A percentile compares a stretch with the other conserved stretches of the same genome.
These are phyloP conservation scores for Cryphonectria nitschkei DNA, from an alignment of 2,329 filamentous ascomycete genomes.

Conservation along the genomic window DNA sequence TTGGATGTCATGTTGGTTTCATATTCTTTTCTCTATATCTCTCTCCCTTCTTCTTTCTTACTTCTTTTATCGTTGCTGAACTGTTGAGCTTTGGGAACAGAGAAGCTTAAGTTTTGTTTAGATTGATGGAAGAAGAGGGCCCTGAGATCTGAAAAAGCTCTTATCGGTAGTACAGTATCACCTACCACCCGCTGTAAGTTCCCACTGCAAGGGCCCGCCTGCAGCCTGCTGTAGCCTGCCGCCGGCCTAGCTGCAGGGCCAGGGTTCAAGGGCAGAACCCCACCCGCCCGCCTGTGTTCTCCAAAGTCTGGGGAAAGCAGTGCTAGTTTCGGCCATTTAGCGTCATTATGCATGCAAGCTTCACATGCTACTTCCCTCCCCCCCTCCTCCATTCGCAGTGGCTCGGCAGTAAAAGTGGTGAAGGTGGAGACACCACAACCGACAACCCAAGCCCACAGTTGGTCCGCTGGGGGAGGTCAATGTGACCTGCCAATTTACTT, in stretches of 20 bases:
- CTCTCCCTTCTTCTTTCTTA: neutral
- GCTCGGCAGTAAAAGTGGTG: conserved; percentile 4
- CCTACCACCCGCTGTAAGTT: neutral
- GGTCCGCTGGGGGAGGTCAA: neutral
- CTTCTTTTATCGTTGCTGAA: neutral
- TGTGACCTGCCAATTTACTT: neutral
- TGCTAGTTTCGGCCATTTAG: neutral
- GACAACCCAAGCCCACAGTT: neutral
- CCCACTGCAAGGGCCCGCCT: neutral
- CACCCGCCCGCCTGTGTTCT: neutral
- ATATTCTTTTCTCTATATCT: neutral
- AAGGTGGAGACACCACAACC: conserved; percentile 5
- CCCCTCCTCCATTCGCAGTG: neutral
- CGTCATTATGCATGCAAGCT: conserved; percentile 10
- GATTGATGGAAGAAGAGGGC: neutral
- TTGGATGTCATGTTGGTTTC: conserved; percentile 22
- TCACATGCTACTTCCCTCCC: conserved; percentile 19
- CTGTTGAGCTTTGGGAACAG: neutral
- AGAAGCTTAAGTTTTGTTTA: neutral
- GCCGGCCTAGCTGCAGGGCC: conserved; percentile 7
- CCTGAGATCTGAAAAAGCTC: neutral
- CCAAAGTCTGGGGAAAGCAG: conserved; percentile 4
- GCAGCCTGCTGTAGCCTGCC: neutral
- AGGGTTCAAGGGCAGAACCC: neutral
- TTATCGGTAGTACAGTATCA: neutral